Conservation (phyloP, 257 asterid genomes). For the Ophiorrhiza pumila region DNA sequence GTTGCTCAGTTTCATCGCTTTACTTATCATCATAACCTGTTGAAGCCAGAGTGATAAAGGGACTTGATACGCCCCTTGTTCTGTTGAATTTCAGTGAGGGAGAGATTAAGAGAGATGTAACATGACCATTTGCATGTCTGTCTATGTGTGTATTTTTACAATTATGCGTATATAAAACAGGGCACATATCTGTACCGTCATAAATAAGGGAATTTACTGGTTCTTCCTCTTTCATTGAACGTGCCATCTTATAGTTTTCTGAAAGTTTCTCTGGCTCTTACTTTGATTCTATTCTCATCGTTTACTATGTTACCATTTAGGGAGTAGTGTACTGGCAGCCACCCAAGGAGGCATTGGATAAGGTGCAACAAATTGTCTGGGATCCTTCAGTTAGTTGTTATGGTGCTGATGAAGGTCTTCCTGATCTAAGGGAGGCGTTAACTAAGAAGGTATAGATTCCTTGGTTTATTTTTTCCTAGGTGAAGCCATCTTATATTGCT, state of each 20-base stretch:
- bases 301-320: slow-evolving; percentile 32
- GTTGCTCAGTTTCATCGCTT: not conserved
- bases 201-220: not conserved
- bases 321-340: slow-evolving; percentile 99
- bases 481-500: not conserved
- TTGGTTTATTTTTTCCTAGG: not conserved
- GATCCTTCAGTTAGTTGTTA: slow-evolving; percentile 85
- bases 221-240: not conserved
- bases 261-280: not conserved
- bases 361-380: slow-evolving; percentile 68
- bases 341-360: slow-evolving; percentile 74
- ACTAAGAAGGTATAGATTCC: slow-evolving; percentile 49
- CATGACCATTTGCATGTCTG: not conserved
- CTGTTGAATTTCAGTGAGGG: not conserved
- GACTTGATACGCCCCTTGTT: not conserved
- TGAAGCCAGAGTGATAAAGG: not conserved
- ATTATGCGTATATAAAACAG: not conserved
- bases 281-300: not conserved
- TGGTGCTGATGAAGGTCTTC: slow-evolving; percentile 95
- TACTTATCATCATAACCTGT: not conserved
- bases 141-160: not conserved
- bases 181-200: not conserved
- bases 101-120: not conserved
- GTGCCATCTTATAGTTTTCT: not conserved
- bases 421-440: slow-evolving; percentile 88